phyloP scores from a whole-genome alignment of 108 stramenopile genomes.

The Hondaea fermentalgiana region DNA sequence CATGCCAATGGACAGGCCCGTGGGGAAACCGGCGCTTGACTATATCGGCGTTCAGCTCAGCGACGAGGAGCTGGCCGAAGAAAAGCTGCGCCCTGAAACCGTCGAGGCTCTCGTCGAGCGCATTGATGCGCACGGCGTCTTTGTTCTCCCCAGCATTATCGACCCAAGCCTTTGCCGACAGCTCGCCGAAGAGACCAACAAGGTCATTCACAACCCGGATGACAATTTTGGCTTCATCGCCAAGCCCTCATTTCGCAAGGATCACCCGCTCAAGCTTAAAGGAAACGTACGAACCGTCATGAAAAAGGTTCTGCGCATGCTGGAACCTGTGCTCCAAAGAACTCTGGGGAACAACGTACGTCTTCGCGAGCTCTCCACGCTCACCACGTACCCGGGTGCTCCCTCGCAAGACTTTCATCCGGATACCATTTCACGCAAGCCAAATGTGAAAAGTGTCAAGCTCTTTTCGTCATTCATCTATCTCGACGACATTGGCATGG shows the following conservation, averaged over 20 bases:
- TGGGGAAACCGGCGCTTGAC: not conserved
- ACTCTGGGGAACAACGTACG: not conserved
- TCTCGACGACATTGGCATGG: not conserved
- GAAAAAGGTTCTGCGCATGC: not conserved
- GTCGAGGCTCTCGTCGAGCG: not conserved
- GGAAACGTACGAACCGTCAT: not conserved
- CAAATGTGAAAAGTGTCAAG: not conserved
- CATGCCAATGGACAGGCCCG: not conserved
- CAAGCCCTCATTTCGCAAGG: not conserved
- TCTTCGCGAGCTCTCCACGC: not conserved
- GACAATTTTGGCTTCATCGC: not conserved
- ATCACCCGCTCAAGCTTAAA: not conserved
- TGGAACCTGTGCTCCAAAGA: not conserved
- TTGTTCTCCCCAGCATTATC: not conserved
- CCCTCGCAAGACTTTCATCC: not conserved
- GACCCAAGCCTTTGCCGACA: not conserved
- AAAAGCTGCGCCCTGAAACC: not conserved
- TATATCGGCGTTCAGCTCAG: not conserved
- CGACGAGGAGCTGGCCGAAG: not conserved
- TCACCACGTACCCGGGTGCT: not conserved
- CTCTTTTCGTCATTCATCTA: not conserved
- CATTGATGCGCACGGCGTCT: not conserved
- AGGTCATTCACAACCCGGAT: not conserved
- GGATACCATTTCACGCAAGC: not conserved
- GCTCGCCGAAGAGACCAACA: not conserved